Conservation (phyloP, 331 rosid genomes). For the Pyracantha coccinea region DNA sequence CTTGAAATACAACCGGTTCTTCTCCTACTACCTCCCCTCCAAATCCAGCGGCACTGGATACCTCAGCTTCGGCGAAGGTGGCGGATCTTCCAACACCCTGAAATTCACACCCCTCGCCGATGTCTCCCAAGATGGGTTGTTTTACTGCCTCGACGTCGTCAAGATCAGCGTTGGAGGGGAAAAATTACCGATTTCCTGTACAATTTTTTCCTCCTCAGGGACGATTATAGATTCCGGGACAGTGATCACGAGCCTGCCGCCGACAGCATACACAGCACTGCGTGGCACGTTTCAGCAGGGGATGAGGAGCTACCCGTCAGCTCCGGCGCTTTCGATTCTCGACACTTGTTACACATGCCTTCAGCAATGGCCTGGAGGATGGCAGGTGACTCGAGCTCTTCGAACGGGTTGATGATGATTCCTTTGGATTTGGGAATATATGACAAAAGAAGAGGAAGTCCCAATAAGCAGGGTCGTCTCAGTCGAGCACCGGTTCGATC, state of each 20-base stretch:
- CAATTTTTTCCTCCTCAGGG: constrained; percentile 37
- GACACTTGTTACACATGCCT: constrained; percentile 74
- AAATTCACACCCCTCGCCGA: constrained; percentile 39
- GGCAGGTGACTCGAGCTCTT: no score
- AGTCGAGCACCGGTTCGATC: constrained; percentile 24
- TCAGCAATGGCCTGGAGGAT: no score
- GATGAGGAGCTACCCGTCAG: constrained; percentile 37
- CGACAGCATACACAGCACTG: constrained; percentile 40
- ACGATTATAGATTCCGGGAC: constrained; percentile 73
- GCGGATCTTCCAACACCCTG: not conserved
- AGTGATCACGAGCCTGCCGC: constrained; percentile 54
- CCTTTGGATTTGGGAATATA: no score
- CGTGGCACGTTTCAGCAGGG: constrained; percentile 23
- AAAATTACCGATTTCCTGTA: constrained; percentile 19
- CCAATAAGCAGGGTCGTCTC: constrained; percentile 32
- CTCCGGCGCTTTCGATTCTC: constrained; percentile 13
- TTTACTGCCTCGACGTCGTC: constrained; percentile 38
- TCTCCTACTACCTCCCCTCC: constrained; percentile 78
- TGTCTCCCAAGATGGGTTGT: not conserved
- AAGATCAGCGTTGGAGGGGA: constrained; percentile 32
- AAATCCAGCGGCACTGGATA: constrained; percentile 37
- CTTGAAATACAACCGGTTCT: constrained; percentile 34
- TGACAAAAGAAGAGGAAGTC: no score
- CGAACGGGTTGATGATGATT: no score
- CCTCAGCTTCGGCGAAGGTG: constrained; percentile 24